Evolutionary conservation across 495 filamentous ascomycete species (phyloP), one percentile per base, ranked within the genome.

Genomic region (Penicillium subrubescens): DNA sequence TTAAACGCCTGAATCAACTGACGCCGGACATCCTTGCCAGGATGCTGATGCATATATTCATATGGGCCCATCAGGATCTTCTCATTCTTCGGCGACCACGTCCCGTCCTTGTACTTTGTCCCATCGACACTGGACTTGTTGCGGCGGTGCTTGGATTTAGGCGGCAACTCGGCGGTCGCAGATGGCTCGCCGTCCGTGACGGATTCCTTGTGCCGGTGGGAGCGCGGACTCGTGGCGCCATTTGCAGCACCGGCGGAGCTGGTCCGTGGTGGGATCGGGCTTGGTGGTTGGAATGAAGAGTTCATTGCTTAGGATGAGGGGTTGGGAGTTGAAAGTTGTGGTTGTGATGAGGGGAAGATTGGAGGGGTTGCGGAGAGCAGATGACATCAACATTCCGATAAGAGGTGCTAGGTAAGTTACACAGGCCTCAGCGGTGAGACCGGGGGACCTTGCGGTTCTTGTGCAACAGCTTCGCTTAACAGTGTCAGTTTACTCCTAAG

Each of bases 1-100:
- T 99, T 93, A 78, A 99, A 99, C 33, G 94, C 93, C 50, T 89
- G 84, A 71, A 98, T 92, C 64, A 97, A 82, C 72, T 92, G 90
- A 1, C 88, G 82, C 27, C 95, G 88, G 50, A 99, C 88, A 73
- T 98, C 93, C 72, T 98, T 98, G 58, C 96, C 96, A 2, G 94
- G 95, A 65, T 93, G 88, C 21, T 85, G 80, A 65, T 89, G 82
- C 67, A 99, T 87, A 71, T 99, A 97, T 61, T 97, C 91, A 69
- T 88, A 99, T 0, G 95, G 96, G 0, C 88, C 94, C 35, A 90
- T 80, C 14, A 98, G 78, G 52, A 97, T 91, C 76, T 85, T 81
- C 65, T 94, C 91, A 72, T 94, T 93, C 51, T 90, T 82, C 1
- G 77, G 71, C 0, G 87, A 85, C 91, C 91, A 94, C 43, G 81